Base-by-base conservation (phyloP, 2,329 filamentous ascomycete species). In the Lachnellula subtilissima region DNA sequence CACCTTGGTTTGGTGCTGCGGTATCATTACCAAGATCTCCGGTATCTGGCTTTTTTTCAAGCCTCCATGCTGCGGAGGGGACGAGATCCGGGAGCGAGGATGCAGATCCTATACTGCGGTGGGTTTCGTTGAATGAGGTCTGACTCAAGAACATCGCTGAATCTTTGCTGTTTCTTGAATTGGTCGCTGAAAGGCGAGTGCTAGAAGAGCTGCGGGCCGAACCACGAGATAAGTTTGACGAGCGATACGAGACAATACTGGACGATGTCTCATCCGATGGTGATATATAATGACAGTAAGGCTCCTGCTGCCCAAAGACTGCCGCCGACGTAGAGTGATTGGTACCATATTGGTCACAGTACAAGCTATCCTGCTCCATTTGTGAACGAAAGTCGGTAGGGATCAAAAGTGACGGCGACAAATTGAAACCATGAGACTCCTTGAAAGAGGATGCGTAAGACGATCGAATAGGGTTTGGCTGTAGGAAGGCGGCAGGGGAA, bases 391-490 rank as follows among this genome's bases (percentile, higher is more conserved):
- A 84, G 51, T 87, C 83, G 48, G 74, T 70, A 12, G 84, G 83
- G 52, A 86, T 83, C 50, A 86, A 74, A n/a, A 86, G 73, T 3
- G 81, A 81, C 0, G 84, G 83, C 7, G 83, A 86, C 36, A 86
- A 69, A 43, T 74, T 76, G 65, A 85, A 84, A 14, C 79, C 80
- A 54, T 84, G 79, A 0, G 77, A 78, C 66, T 85, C 83, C 62
- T 78, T 79, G 67, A 82, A 84, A 65, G 76, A 83, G 2, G 77
- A 79, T 0, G 76, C 74, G 14, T 75, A 74, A 3, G 82, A 69
- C 7, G 65, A 64, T 15, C 67, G 63, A 19, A 62, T 49, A 50
- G 64, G 65, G 17, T 47, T 48, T 25, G 62, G 59, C 25, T 54
- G 59, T 8, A 65, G 53, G 42, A 66, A 65, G 42, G 53, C 60